These are phyloP conservation scores for Nakaseomyces kungkrabaensis DNA, from an alignment of 1,139 yeast genomes.

Conservation along the genomic window DNA sequence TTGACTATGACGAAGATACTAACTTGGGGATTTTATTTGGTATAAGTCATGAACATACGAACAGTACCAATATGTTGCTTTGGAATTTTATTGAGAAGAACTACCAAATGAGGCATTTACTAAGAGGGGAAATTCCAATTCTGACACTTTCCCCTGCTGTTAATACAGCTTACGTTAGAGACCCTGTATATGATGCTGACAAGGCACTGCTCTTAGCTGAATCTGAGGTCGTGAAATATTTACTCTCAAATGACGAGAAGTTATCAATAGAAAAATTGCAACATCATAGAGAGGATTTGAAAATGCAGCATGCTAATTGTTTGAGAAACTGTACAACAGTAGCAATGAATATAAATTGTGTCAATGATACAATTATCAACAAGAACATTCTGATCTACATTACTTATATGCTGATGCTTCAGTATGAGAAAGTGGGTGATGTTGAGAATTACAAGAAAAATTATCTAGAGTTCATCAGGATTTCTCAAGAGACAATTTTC, in stretches of 20 bases:
- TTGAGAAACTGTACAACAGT: constrained; percentile 18
- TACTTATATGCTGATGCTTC: constrained; percentile 17
- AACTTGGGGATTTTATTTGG: constrained; percentile 19
- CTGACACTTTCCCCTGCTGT: constrained; percentile 12
- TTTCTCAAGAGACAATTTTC: constrained; percentile 23
- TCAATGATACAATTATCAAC: constrained; percentile 22
- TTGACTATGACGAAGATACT: constrained; percentile 24
- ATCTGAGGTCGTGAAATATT: constrained; percentile 19
- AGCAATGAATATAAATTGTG: constrained; percentile 18
- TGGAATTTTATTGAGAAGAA: constrained; percentile 26
- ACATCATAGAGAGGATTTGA: constrained; percentile 13
- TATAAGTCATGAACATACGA: constrained; percentile 20
- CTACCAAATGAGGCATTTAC: constrained; percentile 24
- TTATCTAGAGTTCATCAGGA: constrained; percentile 18
- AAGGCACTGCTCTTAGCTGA: constrained; percentile 15
- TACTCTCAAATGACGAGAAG: constrained; percentile 19
- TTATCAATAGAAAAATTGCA: constrained; percentile 18
- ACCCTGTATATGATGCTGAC: constrained; percentile 19
- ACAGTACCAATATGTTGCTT: constrained; percentile 13
- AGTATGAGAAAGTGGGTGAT: constrained; percentile 19
- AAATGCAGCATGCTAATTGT: constrained; percentile 14
- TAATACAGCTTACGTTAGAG: constrained; percentile 19
- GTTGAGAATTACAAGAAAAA: constrained; percentile 13
- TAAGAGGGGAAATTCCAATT: constrained; percentile 22
- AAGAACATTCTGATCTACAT: constrained; percentile 20